A percentile compares a stretch with the other conserved stretches of the same genome.
Conservation (phyloP, 83 land plant species). For the Picea mariana region DNA sequence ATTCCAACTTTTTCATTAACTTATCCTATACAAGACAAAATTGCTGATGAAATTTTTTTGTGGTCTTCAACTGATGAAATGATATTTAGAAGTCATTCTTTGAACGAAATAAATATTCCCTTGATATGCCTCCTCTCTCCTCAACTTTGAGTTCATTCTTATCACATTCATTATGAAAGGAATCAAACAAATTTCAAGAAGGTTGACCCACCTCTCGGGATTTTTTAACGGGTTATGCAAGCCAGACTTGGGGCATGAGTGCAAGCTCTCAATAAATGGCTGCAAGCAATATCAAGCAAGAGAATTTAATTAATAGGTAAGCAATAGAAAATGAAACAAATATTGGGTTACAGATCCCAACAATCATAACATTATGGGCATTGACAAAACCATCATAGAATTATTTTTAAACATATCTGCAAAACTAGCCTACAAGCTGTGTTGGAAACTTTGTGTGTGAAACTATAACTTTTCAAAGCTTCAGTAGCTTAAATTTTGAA, state of each 20-base stretch:
- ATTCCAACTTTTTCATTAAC: background rate
- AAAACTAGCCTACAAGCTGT: background rate
- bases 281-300: conserved; percentile 31
- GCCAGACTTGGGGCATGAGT: conserved; percentile 86
- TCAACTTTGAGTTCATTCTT: background rate
- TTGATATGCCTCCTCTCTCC: background rate
- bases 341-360: background rate
- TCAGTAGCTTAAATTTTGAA: background rate
- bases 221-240: conserved; percentile 89
- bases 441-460: background rate
- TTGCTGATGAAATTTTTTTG: background rate
- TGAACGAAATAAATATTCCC: background rate
- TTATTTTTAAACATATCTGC: background rate
- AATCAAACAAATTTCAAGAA: conserved; percentile 13
- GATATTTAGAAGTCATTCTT: background rate
- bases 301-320: conserved; percentile 7
- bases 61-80: background rate
- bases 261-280: conserved; percentile 89
- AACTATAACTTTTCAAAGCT: background rate
- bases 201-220: conserved; percentile 73
- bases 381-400: background rate
- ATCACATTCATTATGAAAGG: background rate
- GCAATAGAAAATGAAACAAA: background rate
- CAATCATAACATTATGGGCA: background rate
- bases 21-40: background rate